A percentile compares a stretch with the other conserved stretches of the same genome.
These are phyloP conservation scores for Mytilinidion resinicola DNA, from an alignment of 495 filamentous ascomycete genomes.

Conservation along the genomic window DNA sequence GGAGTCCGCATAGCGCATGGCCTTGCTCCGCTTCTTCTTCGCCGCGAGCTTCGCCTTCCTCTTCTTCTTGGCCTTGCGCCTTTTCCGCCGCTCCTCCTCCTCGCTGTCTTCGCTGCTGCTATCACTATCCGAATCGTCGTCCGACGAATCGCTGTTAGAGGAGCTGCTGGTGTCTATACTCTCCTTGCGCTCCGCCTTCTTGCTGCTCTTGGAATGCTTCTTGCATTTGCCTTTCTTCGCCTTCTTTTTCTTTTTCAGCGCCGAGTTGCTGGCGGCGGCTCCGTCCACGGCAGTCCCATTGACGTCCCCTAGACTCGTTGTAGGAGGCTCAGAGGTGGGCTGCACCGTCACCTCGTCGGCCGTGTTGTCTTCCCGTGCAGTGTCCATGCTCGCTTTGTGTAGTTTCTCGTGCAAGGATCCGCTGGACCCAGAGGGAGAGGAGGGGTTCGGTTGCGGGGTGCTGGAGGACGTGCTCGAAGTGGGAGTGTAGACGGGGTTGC, in stretches of 20 bases:
- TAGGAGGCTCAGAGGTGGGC: neutral
- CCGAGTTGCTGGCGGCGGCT: neutral
- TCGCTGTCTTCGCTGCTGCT: neutral
- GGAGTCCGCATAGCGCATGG: constrained; percentile 4
- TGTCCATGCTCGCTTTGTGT: constrained; percentile 11
- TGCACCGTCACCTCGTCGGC: constrained; percentile 1
- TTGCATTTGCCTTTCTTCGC: constrained; percentile 26
- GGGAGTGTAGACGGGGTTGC: constrained; percentile 14
- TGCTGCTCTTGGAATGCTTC: constrained; percentile 35
- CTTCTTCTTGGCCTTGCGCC: constrained; percentile 6
- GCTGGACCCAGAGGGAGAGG: neutral
- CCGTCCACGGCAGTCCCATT: neutral
- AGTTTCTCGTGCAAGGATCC: neutral
- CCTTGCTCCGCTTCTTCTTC: constrained; percentile 17
- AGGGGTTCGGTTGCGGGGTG: constrained; percentile 1
- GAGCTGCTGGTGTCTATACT: constrained; percentile 21
- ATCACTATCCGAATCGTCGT: constrained; percentile 1
- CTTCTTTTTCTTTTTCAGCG: constrained; percentile 4
- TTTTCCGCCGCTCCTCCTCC: constrained; percentile 6
- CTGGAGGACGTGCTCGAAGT: constrained; percentile 9
- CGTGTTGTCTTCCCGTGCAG: constrained; percentile 4
- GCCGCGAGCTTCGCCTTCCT: constrained; percentile 15
- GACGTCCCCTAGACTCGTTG: neutral
- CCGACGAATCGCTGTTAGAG: neutral
- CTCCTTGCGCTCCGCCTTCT: constrained; percentile 35